These are phyloP conservation scores for Lycium barbarum DNA, from an alignment of 257 asterid genomes.

Conservation along the genomic window DNA sequence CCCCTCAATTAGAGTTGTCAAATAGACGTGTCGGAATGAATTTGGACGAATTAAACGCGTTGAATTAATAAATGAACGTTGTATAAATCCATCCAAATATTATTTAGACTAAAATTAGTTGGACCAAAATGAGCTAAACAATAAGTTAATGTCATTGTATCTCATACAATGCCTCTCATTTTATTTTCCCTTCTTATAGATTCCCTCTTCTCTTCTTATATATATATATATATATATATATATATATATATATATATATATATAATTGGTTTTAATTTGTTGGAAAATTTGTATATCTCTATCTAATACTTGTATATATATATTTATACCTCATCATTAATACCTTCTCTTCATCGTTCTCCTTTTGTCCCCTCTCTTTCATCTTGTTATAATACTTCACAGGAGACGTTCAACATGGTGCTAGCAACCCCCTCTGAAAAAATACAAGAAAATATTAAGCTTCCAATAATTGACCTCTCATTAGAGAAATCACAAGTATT, in stretches of 20 bases:
- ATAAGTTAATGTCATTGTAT: background rate
- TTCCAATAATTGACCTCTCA: constrained; percentile 64
- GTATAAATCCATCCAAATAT: background rate
- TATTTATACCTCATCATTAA: background rate
- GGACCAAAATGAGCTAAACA: background rate
- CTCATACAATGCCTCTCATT: background rate
- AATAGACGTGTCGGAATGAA: no score
- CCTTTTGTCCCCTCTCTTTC: constrained; percentile 9
- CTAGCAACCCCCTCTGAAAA: background rate
- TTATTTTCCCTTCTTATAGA: background rate
- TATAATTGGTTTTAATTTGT: no score
- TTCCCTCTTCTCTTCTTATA: background rate
- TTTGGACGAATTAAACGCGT: no score
- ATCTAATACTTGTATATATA: background rate
- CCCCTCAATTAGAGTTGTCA: no score
- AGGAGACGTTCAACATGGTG: background rate
- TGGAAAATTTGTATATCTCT: no score
- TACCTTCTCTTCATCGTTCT: constrained; percentile 1
- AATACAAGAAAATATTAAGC: constrained; percentile 29
- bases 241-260: background rate
- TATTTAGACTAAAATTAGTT: background rate
- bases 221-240: background rate
- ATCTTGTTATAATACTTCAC: constrained; percentile 10
- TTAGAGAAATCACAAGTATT: constrained; percentile 46
- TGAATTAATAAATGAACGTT: background rate